A percentile compares a stretch with the other conserved stretches of the same genome.
These are phyloP conservation scores for Aspergillus uvarum DNA, from an alignment of 2,329 filamentous ascomycete species.

Conservation along the genomic window DNA sequence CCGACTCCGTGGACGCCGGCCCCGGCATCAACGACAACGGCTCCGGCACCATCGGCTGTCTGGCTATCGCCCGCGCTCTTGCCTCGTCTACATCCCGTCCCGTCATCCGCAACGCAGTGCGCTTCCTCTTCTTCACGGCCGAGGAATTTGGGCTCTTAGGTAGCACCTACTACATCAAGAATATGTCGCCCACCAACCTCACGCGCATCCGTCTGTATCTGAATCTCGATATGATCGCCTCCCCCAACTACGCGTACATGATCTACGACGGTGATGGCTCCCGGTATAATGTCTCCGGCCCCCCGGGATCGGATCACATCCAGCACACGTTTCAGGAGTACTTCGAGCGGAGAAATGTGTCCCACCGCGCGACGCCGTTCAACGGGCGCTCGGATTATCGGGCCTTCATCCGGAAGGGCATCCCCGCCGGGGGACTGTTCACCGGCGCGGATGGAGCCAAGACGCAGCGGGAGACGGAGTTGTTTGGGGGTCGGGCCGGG, in stretches of 20 bases:
- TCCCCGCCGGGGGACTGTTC: conserved; percentile 72
- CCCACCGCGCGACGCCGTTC: conserved; percentile 71
- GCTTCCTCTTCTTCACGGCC: conserved; percentile 66
- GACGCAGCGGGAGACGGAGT: conserved; percentile 62
- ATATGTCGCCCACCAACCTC: conserved; percentile 50
- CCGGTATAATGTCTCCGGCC: conserved; percentile 54
- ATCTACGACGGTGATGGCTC: conserved; percentile 52
- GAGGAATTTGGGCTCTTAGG: conserved; percentile 65
- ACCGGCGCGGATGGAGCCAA: conserved; percentile 77
- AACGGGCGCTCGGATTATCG: conserved; percentile 79
- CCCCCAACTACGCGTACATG: conserved; percentile 58
- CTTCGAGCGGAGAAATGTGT: conserved; percentile 62
- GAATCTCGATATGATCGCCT: conserved; percentile 71
- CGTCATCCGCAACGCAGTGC: conserved; percentile 68
- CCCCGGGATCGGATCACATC: conserved; percentile 66
- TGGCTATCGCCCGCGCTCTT: conserved; percentile 61
- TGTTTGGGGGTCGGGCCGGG: conserved; percentile 71
- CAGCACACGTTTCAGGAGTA: conserved; percentile 67
- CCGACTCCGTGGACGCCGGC: conserved; percentile 60
- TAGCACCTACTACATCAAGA: conserved; percentile 56
- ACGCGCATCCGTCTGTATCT: conserved; percentile 65
- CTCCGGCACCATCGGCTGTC: conserved; percentile 62
- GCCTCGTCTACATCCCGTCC: conserved; percentile 39
- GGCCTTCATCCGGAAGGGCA: conserved; percentile 70
- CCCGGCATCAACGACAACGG: conserved; percentile 79